Percentiles rank a stretch among this genome's conserved stretches.
phyloP scores from a whole-genome alignment of 164 flowering plant species.

The Nymphaea thermarum region DNA sequence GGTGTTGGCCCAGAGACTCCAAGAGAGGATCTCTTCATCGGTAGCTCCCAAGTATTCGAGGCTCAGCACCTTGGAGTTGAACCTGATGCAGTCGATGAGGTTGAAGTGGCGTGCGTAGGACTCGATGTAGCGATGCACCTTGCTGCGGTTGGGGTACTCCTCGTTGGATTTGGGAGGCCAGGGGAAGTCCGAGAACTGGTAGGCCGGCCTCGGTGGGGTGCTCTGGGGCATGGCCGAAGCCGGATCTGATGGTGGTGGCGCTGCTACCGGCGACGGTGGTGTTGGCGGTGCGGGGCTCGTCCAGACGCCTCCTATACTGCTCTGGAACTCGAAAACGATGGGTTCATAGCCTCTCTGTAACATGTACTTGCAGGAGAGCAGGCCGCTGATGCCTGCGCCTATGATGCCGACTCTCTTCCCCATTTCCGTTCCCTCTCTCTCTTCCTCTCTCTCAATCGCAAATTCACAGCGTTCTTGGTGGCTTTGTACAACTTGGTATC shows the following conservation, averaged over 20 bases:
- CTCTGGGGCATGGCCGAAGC: constrained; percentile 47
- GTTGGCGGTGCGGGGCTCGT: constrained; percentile 6
- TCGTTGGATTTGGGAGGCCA: constrained; percentile 43
- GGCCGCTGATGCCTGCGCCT: constrained; percentile 73
- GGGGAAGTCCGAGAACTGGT: constrained; percentile 55
- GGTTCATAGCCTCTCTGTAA: constrained; percentile 37
- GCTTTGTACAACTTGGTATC: no score
- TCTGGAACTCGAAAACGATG: constrained; percentile 21
- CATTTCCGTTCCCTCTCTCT: constrained; percentile 9
- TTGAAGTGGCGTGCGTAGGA: constrained; percentile 31
- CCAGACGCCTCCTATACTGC: constrained; percentile 26
- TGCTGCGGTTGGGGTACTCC: constrained; percentile 23
- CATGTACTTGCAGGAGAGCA: constrained; percentile 50
- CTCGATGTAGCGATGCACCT: constrained; percentile 38
- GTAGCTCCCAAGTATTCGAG: constrained; percentile 23
- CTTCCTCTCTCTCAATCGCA: background rate
- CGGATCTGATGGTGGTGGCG: constrained; percentile 17
- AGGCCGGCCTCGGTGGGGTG: constrained; percentile 21
- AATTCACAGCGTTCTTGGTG: no score
- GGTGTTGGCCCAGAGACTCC: constrained; percentile 30
- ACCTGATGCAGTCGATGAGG: constrained; percentile 19
- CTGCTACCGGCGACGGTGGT: no score
- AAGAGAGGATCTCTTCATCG: constrained; percentile 19
- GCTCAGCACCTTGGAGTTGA: constrained; percentile 22
- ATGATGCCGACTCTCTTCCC: constrained; percentile 36